Conservation (phyloP, 176 grass and related monocot species). For the Secale cereale region DNA sequence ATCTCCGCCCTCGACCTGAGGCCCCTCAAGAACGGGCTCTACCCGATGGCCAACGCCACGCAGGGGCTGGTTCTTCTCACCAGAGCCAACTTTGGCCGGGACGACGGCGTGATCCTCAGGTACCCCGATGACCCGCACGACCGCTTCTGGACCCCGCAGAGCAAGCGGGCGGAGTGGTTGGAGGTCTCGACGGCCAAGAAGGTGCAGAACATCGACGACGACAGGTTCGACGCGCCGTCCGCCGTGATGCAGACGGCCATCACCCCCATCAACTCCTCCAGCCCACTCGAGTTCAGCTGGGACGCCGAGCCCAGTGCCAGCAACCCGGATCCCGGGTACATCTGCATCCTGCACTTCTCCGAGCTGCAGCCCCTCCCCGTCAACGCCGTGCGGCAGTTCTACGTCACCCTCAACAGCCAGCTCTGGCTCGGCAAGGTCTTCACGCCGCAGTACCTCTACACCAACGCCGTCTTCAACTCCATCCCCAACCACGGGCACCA, state of each 20-base stretch:
- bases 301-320: not conserved
- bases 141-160: slow-evolving; percentile 9
- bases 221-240: slow-evolving; percentile 21
- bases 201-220: not conserved
- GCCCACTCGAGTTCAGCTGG: slow-evolving; percentile 30
- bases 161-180: not conserved
- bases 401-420: slow-evolving; percentile 26
- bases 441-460: slow-evolving; percentile 6
- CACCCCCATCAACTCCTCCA: slow-evolving; percentile 42
- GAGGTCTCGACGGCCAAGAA: slow-evolving; percentile 29
- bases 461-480: not conserved
- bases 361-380: slow-evolving; percentile 28
- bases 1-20: slow-evolving; percentile 53
- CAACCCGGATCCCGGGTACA: not conserved
- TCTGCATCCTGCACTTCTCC: slow-evolving; percentile 23
- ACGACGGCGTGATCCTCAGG: not conserved
- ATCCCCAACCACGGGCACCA: not conserved
- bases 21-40: slow-evolving; percentile 38
- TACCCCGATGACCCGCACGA: slow-evolving; percentile 48
- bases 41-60: slow-evolving; percentile 2
- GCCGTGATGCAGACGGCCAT: slow-evolving; percentile 60
- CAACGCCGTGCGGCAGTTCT: slow-evolving; percentile 35
- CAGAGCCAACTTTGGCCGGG: slow-evolving; percentile 34
- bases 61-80: slow-evolving; percentile 21
- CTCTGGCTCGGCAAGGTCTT: not conserved